These are phyloP conservation scores for Miamiensis avidus DNA, from an alignment of 169 alveolate species.

Conservation along the genomic window DNA sequence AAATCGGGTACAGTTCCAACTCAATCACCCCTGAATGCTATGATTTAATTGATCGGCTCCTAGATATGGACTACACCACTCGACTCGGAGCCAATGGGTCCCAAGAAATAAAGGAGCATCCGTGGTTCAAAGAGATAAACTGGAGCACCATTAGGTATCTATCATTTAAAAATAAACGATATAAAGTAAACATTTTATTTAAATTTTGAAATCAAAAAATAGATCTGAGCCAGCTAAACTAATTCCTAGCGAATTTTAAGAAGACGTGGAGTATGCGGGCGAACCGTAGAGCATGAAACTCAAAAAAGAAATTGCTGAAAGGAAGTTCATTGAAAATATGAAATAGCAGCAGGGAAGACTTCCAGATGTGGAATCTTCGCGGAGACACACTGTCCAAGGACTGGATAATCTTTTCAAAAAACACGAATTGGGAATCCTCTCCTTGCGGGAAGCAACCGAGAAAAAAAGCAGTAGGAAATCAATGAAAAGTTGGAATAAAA, in stretches of 20 bases:
- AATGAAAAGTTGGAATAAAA: background rate
- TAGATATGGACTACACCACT: conserved; percentile 14
- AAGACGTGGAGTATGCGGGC: background rate
- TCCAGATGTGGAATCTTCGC: background rate
- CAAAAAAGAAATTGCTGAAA: background rate
- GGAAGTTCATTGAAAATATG: background rate
- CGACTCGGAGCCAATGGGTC: conserved; percentile 63
- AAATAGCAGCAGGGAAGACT: background rate
- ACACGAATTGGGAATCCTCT: background rate
- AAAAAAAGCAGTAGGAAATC: background rate
- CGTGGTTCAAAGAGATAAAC: background rate
- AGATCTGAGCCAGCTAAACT: background rate
- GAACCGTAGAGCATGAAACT: background rate
- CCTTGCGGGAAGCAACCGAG: background rate
- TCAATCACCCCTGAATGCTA: conserved; percentile 13
- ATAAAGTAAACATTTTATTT: no score
- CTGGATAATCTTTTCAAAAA: background rate
- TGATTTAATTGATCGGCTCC: conserved; percentile 37
- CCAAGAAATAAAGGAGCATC: conserved; percentile 25
- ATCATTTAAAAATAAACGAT: no score
- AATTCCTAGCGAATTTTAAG: background rate
- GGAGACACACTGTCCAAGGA: background rate
- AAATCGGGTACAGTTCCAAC: conserved; percentile 17
- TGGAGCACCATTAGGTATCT: background rate
- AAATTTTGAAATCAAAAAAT: background rate